phyloP scores from a whole-genome alignment of 2,329 filamentous ascomycete genomes.

The Xylaria sp. region DNA sequence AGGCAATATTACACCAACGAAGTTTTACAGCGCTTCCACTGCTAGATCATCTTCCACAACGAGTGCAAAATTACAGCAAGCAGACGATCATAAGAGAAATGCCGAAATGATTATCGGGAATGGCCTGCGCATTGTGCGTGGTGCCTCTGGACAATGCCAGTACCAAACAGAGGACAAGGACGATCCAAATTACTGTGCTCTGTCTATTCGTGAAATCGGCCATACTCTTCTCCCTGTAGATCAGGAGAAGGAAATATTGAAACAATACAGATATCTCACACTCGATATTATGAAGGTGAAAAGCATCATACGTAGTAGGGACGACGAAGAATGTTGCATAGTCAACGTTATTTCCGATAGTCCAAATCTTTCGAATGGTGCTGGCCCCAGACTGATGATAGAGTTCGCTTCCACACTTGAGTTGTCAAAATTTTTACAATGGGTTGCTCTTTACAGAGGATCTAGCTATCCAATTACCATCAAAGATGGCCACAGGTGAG shows the following conservation, averaged over 20 bases:
- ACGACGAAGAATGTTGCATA: constrained; percentile 26
- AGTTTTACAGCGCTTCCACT: constrained; percentile 28
- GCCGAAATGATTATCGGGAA: constrained; percentile 32
- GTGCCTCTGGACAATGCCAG: constrained; percentile 39
- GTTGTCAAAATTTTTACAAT: constrained; percentile 38
- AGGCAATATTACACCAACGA: constrained; percentile 41
- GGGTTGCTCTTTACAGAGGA: constrained; percentile 35
- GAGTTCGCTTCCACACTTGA: constrained; percentile 40
- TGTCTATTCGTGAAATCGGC: constrained; percentile 40
- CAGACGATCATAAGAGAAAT: not conserved
- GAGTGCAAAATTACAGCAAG: not conserved
- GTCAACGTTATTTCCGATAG: constrained; percentile 22
- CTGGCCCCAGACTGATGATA: constrained; percentile 39
- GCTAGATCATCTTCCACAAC: constrained; percentile 1
- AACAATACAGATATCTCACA: constrained; percentile 38
- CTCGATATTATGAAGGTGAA: constrained; percentile 39
- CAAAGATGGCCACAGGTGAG: constrained; percentile 30
- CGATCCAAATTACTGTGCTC: constrained; percentile 33
- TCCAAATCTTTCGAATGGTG: constrained; percentile 16
- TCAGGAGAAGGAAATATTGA: constrained; percentile 31
- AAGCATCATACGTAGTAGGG: not conserved
- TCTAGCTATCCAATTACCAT: not conserved
- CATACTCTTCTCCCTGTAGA: constrained; percentile 42
- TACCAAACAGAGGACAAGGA: constrained; percentile 36
- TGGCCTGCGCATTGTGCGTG: constrained; percentile 39